Evolutionary conservation across 1,139 yeast genomes (phyloP).

Genomic region (Citeromyces hawaiiensis): DNA sequence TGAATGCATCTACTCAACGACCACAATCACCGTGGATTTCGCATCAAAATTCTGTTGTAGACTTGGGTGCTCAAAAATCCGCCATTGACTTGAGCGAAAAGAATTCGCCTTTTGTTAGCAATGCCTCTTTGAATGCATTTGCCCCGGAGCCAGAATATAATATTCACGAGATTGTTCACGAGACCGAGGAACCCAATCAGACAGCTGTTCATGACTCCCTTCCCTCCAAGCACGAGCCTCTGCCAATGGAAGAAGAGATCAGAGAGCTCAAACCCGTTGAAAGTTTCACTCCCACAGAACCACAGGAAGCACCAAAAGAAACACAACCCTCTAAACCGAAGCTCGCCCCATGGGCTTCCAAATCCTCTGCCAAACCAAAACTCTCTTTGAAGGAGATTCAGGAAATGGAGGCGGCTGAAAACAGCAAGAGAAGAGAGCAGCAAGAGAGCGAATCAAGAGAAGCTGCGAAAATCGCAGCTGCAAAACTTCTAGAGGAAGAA

Average conservation of each 20-base stretch:
- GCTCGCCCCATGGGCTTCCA: constrained; percentile 47
- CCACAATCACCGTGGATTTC: constrained; percentile 1
- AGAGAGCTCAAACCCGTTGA: constrained; percentile 13
- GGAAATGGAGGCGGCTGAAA: constrained; percentile 46
- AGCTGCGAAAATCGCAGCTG: constrained; percentile 7
- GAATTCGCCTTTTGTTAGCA: not conserved
- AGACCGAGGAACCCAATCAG: not conserved
- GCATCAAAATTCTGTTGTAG: not conserved
- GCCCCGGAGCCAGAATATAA: not conserved
- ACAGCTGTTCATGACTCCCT: not conserved
- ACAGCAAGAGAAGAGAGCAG: constrained; percentile 14
- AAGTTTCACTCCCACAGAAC: constrained; percentile 8
- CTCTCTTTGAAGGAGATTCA: constrained; percentile 61
- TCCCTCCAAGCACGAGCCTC: not conserved
- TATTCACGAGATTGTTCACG: too few relatives aligned
- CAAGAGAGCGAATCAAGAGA: constrained; percentile 12
- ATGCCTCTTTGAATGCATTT: not conserved
- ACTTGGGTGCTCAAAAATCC: not conserved
- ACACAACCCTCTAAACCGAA: constrained; percentile 13
- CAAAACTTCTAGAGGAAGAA: not conserved
- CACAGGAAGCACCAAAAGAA: constrained; percentile 4
- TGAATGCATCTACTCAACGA: not conserved
- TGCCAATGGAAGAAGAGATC: constrained; percentile 10
- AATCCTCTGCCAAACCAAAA: constrained; percentile 23
- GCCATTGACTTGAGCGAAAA: not conserved